phyloP scores from a whole-genome alignment of 768 basidiomycete genomes.

The Pisolithus orientalis region DNA sequence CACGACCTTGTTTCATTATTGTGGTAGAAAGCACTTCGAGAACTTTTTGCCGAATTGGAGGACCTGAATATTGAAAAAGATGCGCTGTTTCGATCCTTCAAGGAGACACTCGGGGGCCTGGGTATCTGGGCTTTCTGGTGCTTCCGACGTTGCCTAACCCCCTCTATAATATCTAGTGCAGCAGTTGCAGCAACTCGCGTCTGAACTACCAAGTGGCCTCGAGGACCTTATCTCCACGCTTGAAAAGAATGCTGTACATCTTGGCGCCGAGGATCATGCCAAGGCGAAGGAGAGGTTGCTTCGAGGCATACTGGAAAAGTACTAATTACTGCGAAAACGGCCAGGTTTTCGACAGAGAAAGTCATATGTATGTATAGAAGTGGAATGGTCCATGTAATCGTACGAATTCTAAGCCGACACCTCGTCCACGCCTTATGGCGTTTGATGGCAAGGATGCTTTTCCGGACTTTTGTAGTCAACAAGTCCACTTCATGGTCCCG shows the following conservation, averaged over 20 bases:
- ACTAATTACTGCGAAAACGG: constrained; percentile 9
- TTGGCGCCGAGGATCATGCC: constrained; percentile 27
- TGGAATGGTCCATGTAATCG: too few relatives aligned
- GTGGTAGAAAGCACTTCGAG: constrained; percentile 36
- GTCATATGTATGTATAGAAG: too few relatives aligned
- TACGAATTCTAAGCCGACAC: too few relatives aligned
- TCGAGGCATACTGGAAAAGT: constrained; percentile 29
- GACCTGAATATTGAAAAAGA: constrained; percentile 44
- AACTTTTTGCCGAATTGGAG: constrained; percentile 40
- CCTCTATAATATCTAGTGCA: constrained; percentile 32
- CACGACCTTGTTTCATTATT: constrained; percentile 7
- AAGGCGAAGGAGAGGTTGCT: constrained; percentile 30
- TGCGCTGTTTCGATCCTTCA: constrained; percentile 44
- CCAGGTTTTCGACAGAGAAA: neutral
- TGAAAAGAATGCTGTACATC: constrained; percentile 48
- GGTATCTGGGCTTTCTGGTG: constrained; percentile 31
- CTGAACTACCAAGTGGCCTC: constrained; percentile 42
- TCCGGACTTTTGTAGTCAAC: too few relatives aligned
- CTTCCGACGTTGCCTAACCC: constrained; percentile 3
- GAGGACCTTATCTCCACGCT: constrained; percentile 46
- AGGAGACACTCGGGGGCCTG: constrained; percentile 37
- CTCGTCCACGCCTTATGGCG: too few relatives aligned
- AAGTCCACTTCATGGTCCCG: too few relatives aligned
- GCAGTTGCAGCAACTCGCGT: constrained; percentile 35
- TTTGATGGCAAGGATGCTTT: too few relatives aligned